Base-by-base conservation (phyloP, 208 protist species). In the Vickermania ingenoplastis region DNA sequence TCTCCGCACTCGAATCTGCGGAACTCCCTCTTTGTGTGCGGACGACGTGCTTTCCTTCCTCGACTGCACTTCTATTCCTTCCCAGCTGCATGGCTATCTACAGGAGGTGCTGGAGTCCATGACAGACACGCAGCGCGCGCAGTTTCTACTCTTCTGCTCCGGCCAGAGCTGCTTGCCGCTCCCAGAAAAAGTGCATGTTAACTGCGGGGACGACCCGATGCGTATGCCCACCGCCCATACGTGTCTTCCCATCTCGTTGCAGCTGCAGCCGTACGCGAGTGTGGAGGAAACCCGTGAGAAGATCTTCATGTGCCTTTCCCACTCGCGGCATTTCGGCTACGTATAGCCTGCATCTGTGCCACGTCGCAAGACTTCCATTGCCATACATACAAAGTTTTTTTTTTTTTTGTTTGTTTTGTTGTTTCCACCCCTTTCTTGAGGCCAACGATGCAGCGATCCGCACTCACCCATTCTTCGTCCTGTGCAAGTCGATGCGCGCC, bases 141-240 rank as follows among this genome's bases (percentile, higher is more conserved):
- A 76, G 58, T 90, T 95, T 61, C 60, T 95, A 11, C 64, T 92
- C 28, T 95, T 95, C 72, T 92, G 85, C 63, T 82, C 83, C 21
- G 89, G 89, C 0, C 89, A 95, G 69, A 77, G 78, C 23, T 73
- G 84, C 13, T 65, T 95, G 30, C 89, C 89, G 7, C 69, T 95
- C 26, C 82, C 83, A 3, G 85, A 95, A 52, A 79, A 78, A 65
- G 77, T 95, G 28, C 61, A 81, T 28, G 89, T 95, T 25, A 73
- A 66, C 28, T 89, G 80, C 59, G 89, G 89, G 22, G 89, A 95
- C 59, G 79, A 95, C 58, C 67, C 79, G 1, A 55, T 63, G 2
- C 73, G 73, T 23, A 61, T 92, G 29, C 89, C 89, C 14, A 92
- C 89, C 1, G 80, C 89, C 21, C 89, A 95, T 75, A 95, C 89